These are phyloP conservation scores for Aspergillus avenaceus DNA, from an alignment of 495 filamentous ascomycete genomes.

Conservation along the genomic window DNA sequence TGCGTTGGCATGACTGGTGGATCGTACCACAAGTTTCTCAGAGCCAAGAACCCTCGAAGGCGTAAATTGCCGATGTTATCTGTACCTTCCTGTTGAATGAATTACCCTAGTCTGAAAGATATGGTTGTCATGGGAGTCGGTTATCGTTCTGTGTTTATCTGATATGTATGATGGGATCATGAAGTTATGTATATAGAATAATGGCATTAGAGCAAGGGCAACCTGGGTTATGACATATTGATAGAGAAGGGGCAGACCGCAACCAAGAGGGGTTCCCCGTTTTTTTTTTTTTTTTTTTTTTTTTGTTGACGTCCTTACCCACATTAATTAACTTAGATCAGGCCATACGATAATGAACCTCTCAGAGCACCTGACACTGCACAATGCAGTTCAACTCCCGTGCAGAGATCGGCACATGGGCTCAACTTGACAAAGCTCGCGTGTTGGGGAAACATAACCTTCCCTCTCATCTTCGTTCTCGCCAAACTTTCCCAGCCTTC, in stretches of 20 bases:
- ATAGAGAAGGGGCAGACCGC: neutral
- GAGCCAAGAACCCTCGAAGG: constrained; percentile 9
- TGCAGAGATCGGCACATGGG: constrained; percentile 1
- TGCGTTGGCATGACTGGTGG: constrained; percentile 73
- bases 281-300: neutral
- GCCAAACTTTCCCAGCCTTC: neutral
- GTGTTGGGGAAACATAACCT: neutral
- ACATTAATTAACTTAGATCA: neutral
- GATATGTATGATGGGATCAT: constrained; percentile 4
- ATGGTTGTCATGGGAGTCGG: neutral
- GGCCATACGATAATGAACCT: neutral
- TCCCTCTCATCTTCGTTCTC: too few species aligned
- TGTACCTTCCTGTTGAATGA: neutral
- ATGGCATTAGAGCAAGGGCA: neutral
- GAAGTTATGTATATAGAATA: constrained; percentile 5
- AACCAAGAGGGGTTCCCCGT: neutral
- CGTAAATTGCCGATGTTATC: neutral
- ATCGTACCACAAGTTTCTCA: constrained; percentile 60
- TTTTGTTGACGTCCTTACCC: too few species aligned
- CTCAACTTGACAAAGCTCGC: neutral
- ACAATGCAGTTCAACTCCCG: neutral
- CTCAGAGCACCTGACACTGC: neutral
- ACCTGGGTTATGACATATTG: neutral
- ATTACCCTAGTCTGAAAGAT: neutral
- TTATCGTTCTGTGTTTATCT: neutral